phyloP scores from a whole-genome alignment of 768 basidiomycete species.

The Cyclocybe aegerita region DNA sequence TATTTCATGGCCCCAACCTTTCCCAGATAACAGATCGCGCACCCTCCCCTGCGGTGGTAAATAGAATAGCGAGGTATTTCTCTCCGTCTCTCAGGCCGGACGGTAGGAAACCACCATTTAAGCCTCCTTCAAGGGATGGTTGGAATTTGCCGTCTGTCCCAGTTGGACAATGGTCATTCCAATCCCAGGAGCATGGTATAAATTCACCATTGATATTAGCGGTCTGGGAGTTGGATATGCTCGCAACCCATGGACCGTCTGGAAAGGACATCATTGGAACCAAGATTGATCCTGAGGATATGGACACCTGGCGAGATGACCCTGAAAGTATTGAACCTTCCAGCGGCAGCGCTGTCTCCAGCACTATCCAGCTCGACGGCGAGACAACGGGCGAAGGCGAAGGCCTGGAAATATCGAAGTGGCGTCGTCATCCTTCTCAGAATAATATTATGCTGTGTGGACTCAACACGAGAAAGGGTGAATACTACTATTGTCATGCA shows the following conservation, averaged over 20 bases:
- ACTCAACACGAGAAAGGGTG: neutral
- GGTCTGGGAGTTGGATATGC: conserved; percentile 34
- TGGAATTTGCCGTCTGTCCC: too few relatives aligned
- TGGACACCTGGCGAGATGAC: conserved; percentile 19
- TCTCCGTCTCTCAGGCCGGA: too few relatives aligned
- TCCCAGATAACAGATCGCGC: too few relatives aligned
- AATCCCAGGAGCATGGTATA: too few relatives aligned
- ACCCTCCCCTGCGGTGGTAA: too few relatives aligned
- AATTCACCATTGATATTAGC: conserved; percentile 8
- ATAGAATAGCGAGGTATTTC: too few relatives aligned
- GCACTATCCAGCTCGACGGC: conserved; percentile 10
- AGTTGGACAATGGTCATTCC: too few relatives aligned
- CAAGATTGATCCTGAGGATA: conserved; percentile 9
- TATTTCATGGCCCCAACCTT: too few relatives aligned
- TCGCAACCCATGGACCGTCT: conserved; percentile 27
- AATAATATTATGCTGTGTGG: conserved; percentile 22
- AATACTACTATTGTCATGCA: conserved; percentile 17
- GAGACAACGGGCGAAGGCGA: conserved; percentile 8
- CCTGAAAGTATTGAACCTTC: conserved; percentile 29
- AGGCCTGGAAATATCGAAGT: conserved; percentile 11
- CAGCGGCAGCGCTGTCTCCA: conserved; percentile 16
- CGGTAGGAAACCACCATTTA: too few relatives aligned
- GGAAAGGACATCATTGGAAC: conserved; percentile 21
- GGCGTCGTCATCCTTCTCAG: conserved; percentile 24
- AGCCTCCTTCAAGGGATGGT: too few relatives aligned